Percentiles rank a stretch among this genome's conserved stretches.
Conservation (phyloP, 1,139 yeast species). For the Kodamaea ohmeri region DNA sequence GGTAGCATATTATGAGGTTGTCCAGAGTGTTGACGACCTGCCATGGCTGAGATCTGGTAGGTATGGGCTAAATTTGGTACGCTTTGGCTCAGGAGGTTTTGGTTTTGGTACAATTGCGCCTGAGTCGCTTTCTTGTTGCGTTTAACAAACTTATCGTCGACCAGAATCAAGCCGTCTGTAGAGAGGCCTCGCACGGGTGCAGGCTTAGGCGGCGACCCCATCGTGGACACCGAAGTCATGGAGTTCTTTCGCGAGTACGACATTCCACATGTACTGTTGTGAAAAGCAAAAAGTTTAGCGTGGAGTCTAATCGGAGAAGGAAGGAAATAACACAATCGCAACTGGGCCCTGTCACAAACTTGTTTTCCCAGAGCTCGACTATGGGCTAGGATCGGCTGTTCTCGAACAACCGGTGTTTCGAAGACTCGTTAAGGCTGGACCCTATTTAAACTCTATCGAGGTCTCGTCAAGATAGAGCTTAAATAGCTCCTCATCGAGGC, state of each 20-base stretch:
- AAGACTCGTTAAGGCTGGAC: too few species aligned
- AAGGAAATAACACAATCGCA: background rate
- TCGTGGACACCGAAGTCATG: conserved; percentile 30
- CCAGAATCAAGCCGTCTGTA: conserved; percentile 37
- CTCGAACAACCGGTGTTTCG: too few species aligned
- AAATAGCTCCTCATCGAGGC: too few species aligned
- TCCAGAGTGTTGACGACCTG: too few species aligned
- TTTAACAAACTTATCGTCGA: conserved; percentile 40
- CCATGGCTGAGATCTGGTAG: too few species aligned
- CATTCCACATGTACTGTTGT: background rate
- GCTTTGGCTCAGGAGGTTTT: background rate
- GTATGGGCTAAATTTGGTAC: background rate
- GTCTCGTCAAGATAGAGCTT: too few species aligned
- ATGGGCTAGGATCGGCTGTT: too few species aligned
- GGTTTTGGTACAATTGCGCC: background rate
- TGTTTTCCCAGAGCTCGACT: too few species aligned
- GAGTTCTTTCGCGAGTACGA: conserved; percentile 31
- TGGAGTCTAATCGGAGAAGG: background rate
- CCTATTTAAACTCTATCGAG: too few species aligned
- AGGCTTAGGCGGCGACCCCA: conserved; percentile 19
- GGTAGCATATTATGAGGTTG: too few species aligned
- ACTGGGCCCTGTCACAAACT: too few species aligned
- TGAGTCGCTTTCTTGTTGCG: conserved; percentile 24
- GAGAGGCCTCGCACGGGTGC: conserved; percentile 24
- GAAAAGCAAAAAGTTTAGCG: background rate